phyloP scores from a whole-genome alignment of 1,139 yeast species.

The Taiozyma onychis region DNA sequence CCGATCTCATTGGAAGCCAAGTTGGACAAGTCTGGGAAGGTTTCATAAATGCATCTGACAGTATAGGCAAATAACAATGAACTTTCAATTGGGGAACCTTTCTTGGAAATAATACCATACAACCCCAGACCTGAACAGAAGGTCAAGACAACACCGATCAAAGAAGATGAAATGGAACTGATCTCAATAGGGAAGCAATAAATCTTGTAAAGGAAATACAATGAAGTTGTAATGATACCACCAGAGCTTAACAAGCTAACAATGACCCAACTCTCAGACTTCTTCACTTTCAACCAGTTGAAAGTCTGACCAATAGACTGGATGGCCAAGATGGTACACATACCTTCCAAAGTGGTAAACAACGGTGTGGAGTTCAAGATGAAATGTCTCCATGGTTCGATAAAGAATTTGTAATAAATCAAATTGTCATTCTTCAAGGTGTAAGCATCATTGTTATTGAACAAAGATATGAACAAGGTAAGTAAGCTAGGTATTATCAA shows the following conservation, averaged over 20 bases:
- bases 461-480: conserved; percentile 62
- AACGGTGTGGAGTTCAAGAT: conserved; percentile 80
- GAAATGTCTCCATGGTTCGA: conserved; percentile 62
- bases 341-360: conserved; percentile 86
- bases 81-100: conserved; percentile 85
- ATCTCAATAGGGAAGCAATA: conserved; percentile 69
- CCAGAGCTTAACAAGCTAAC: conserved; percentile 71
- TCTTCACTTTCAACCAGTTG: conserved; percentile 51
- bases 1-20: conserved; percentile 35
- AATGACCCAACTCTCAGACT: conserved; percentile 74
- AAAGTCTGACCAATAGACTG: conserved; percentile 88
- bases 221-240: conserved; percentile 64
- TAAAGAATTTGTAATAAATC: conserved; percentile 31
- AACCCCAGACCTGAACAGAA: conserved; percentile 68
- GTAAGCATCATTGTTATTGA: conserved; percentile 28
- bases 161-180: conserved; percentile 70
- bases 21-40: conserved; percentile 73
- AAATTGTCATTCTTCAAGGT: conserved; percentile 16
- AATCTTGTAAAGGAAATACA: conserved; percentile 77
- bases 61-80: conserved; percentile 84
- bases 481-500: conserved; percentile 76
- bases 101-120: conserved; percentile 77
- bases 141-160: conserved; percentile 81
- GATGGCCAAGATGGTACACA: conserved; percentile 81
- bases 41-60: conserved; percentile 86